Evolutionary conservation across 2,329 filamentous ascomycete genomes (phyloP).

Genomic region (Fusarium piperis): DNA sequence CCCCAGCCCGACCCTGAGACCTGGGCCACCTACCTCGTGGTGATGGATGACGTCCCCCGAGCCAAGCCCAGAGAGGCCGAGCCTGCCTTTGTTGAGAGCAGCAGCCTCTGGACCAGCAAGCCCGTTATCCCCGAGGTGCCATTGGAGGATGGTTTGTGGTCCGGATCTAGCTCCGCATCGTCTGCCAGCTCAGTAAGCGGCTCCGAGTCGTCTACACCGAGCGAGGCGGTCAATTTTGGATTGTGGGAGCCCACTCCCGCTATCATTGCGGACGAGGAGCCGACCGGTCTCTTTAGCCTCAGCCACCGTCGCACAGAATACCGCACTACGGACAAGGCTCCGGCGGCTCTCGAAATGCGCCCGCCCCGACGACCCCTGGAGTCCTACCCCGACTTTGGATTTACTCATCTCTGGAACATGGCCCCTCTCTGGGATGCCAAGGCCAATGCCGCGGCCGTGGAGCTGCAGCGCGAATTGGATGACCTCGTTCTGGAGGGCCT

Average conservation of each 20-base stretch:
- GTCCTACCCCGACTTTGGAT: slow-evolving; percentile 32
- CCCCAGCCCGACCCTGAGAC: slow-evolving; percentile 45
- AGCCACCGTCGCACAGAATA: slow-evolving; percentile 39
- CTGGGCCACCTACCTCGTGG: slow-evolving; percentile 40
- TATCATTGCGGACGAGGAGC: slow-evolving; percentile 27
- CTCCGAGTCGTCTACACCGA: slow-evolving; percentile 18
- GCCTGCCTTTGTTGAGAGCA: slow-evolving; percentile 33
- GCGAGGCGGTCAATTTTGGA: slow-evolving; percentile 32
- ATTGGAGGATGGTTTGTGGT: slow-evolving; percentile 35
- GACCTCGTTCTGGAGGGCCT: slow-evolving; percentile 35
- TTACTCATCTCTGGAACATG: slow-evolving; percentile 40
- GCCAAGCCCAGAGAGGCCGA: slow-evolving; percentile 39
- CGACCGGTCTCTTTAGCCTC: slow-evolving; percentile 39
- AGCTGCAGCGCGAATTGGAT: slow-evolving; percentile 34
- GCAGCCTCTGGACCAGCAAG: slow-evolving; percentile 35
- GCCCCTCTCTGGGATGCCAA: slow-evolving; percentile 39
- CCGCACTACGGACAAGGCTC: slow-evolving; percentile 35
- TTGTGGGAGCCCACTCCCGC: slow-evolving; percentile 34
- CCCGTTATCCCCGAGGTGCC: slow-evolving; percentile 21
- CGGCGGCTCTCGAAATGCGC: slow-evolving; percentile 38
- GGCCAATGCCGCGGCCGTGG: slow-evolving; percentile 25
- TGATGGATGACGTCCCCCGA: slow-evolving; percentile 32
- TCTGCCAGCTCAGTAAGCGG: slow-evolving; percentile 15
- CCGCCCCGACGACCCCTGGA: slow-evolving; percentile 29
- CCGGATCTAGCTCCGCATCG: slow-evolving; percentile 23